Conservation (phyloP, 176 grass and related monocot genomes). For the Zoysia japonica region DNA sequence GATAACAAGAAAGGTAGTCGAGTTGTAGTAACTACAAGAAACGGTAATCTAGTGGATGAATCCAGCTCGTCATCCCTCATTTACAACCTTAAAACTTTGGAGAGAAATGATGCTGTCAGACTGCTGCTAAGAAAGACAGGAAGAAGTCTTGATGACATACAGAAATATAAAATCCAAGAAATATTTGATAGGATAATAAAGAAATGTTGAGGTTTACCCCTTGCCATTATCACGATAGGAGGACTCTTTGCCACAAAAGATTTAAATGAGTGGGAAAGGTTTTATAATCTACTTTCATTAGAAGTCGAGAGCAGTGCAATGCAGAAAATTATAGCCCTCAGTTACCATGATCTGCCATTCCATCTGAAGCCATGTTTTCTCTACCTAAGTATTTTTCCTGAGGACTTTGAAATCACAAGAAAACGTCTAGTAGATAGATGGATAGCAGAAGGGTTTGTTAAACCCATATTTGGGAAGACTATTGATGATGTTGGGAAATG, state of each 20-base stretch:
- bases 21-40: no score
- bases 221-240: constrained; percentile 16
- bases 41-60: no score
- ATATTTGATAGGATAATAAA: background rate
- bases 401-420: constrained; percentile 17
- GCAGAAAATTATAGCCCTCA: background rate
- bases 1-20: no score
- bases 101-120: background rate
- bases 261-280: background rate
- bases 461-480: background rate
- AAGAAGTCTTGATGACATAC: background rate
- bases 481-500: background rate
- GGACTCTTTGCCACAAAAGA: background rate
- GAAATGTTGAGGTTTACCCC: constrained; percentile 17
- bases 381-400: constrained; percentile 23
- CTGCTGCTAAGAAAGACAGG: background rate
- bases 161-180: background rate
- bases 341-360: constrained; percentile 14
- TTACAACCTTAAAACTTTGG: background rate
- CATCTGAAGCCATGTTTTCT: constrained; percentile 30
- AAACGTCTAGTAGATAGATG: constrained; percentile 1
- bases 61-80: background rate
- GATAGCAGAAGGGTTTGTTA: constrained; percentile 26
- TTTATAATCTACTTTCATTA: background rate
- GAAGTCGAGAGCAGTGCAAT: background rate